Evolutionary conservation across 371 early-diverging fungal species (phyloP).

Genomic region (Mucor mucedo): DNA sequence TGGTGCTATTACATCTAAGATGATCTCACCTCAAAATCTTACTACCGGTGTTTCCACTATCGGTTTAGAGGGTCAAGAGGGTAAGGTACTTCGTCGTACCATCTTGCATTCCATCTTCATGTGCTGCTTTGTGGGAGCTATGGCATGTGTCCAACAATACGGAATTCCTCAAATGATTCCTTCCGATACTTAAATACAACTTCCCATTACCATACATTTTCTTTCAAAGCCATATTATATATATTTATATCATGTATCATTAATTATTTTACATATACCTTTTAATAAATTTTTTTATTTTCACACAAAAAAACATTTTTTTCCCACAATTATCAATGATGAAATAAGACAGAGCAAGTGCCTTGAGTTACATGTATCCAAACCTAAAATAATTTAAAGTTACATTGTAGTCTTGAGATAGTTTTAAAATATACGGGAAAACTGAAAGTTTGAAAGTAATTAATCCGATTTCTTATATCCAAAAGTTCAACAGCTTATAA

Average conservation of each 20-base stretch:
- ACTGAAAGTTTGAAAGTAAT: no score
- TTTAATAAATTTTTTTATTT: no score
- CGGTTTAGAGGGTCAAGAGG: slow-evolving; percentile 53
- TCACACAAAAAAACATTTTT: no score
- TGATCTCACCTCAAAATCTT: slow-evolving; percentile 58
- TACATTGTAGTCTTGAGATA: no score
- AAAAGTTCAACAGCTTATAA: no score
- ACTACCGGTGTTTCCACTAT: slow-evolving; percentile 58
- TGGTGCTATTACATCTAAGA: slow-evolving; percentile 53
- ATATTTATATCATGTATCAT: no score
- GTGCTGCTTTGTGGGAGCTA: slow-evolving; percentile 45
- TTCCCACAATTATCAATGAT: not conserved
- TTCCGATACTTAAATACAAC: slow-evolving; percentile 1
- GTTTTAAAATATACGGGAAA: no score
- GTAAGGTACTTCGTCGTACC: slow-evolving; percentile 44
- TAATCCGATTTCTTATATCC: no score
- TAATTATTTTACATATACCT: no score
- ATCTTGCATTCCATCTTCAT: slow-evolving; percentile 49
- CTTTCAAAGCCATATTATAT: not conserved
- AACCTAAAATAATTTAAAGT: no score
- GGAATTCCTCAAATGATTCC: slow-evolving; percentile 57
- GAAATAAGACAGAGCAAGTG: not conserved
- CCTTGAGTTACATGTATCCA: no score
- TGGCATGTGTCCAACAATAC: slow-evolving; percentile 52
- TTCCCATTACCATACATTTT: not conserved